These are phyloP conservation scores for Cercospora sp. DNA, from an alignment of 2,329 filamentous ascomycete species.

Conservation along the genomic window DNA sequence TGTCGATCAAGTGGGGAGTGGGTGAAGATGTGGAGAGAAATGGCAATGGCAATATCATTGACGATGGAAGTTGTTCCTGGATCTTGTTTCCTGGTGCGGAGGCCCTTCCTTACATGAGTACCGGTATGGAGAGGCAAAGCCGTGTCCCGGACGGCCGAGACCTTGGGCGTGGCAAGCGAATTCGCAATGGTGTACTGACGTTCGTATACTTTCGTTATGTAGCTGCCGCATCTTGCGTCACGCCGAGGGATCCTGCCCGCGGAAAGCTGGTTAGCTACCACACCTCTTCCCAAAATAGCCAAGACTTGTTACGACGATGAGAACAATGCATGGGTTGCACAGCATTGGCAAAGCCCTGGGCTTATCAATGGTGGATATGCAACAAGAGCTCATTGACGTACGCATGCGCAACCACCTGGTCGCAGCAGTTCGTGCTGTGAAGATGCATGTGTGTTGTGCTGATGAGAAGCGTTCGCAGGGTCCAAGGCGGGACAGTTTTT, in stretches of 20 bases:
- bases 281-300: conserved; percentile 3
- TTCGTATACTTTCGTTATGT: background rate
- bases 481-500: background rate
- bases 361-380: background rate
- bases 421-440: background rate
- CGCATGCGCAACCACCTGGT: background rate
- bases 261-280: conserved; percentile 7
- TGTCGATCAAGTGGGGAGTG: background rate
- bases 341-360: background rate
- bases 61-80: background rate
- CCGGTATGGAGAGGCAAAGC: background rate
- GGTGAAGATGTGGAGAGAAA: background rate
- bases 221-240: conserved; percentile 5
- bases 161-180: conserved; percentile 4
- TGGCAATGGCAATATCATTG: background rate
- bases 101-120: background rate
- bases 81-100: background rate
- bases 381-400: background rate
- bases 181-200: conserved; percentile 1
- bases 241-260: conserved; percentile 3
- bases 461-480: background rate
- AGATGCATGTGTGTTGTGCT: background rate
- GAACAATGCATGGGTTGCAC: background rate
- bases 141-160: background rate
- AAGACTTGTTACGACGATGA: background rate